Percentiles rank a stretch among this genome's conserved stretches.
Evolutionary conservation across 192 early-diverging fungal genomes (phyloP).

Genomic region (Coemansia sp.): DNA sequence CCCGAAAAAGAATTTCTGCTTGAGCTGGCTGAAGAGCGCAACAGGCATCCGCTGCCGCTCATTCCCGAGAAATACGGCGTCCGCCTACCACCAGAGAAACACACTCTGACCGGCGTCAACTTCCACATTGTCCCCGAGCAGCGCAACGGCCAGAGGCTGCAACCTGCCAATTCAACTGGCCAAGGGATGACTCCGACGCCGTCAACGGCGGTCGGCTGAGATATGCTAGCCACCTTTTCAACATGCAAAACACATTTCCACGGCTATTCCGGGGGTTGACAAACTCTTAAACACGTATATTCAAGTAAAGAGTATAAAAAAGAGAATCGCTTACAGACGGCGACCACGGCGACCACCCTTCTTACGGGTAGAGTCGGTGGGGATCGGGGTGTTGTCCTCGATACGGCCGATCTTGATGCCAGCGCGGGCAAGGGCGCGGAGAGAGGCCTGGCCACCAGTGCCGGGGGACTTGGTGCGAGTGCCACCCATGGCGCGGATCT

Average conservation of each 20-base stretch:
- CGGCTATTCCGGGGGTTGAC: background rate
- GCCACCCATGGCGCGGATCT: slow-evolving; percentile 99
- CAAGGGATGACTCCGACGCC: background rate
- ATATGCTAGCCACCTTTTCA: background rate
- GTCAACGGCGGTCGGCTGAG: background rate
- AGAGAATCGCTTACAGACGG: slow-evolving; percentile 69
- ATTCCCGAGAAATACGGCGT: slow-evolving; percentile 78
- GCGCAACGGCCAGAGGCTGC: slow-evolving; percentile 1
- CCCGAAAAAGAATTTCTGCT: slow-evolving; percentile 86
- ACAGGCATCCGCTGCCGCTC: slow-evolving; percentile 71
- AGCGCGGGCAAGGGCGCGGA: slow-evolving; percentile 97
- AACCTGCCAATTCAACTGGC: background rate
- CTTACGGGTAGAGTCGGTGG: slow-evolving; percentile 96
- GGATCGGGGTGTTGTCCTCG: slow-evolving; percentile 97
- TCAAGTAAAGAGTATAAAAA: background rate
- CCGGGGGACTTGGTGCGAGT: slow-evolving; percentile 98
- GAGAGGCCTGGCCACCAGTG: slow-evolving; percentile 95
- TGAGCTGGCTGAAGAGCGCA: slow-evolving; percentile 74
- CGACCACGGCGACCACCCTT: slow-evolving; percentile 99
- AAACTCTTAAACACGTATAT: background rate
- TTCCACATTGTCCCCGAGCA: slow-evolving; percentile 71
- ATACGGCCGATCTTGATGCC: slow-evolving; percentile 99
- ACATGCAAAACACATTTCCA: background rate
- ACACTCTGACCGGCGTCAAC: slow-evolving; percentile 74
- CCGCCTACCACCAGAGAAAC: slow-evolving; percentile 70